Evolutionary conservation across 768 basidiomycete genomes (phyloP).

Genomic region (Hygrophorus russula): DNA sequence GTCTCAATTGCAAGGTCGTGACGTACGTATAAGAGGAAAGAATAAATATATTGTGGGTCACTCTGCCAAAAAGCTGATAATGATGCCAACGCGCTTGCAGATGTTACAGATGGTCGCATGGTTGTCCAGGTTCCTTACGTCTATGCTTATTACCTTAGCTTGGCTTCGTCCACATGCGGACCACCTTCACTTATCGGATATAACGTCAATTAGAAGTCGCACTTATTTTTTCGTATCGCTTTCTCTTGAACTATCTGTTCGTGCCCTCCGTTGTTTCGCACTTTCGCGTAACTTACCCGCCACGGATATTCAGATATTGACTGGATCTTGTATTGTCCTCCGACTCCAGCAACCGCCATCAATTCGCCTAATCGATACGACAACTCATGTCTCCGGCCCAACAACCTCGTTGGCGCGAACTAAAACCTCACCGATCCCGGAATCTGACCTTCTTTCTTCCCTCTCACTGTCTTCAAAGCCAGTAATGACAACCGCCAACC

Average conservation of each 20-base stretch:
- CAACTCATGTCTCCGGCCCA: constrained; percentile 20
- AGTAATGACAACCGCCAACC: constrained; percentile 28
- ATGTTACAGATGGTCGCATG: constrained; percentile 48
- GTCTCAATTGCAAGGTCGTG: constrained; percentile 60
- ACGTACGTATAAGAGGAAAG: constrained; percentile 58
- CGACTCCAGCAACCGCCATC: constrained; percentile 58
- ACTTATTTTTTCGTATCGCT: constrained; percentile 38
- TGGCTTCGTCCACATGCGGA: constrained; percentile 30
- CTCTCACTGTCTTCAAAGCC: constrained; percentile 60
- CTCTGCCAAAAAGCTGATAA: no score
- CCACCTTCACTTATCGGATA: constrained; percentile 22
- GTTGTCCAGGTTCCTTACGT: constrained; percentile 42
- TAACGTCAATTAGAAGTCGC: constrained; percentile 22
- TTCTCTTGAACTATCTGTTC: constrained; percentile 45
- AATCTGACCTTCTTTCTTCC: constrained; percentile 50
- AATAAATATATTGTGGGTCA: constrained; percentile 47
- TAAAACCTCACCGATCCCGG: constrained; percentile 13
- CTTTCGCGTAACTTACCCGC: constrained; percentile 1
- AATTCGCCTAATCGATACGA: constrained; percentile 58
- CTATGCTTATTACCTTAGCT: constrained; percentile 31
- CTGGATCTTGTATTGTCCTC: constrained; percentile 41
- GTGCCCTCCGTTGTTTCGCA: constrained; percentile 14
- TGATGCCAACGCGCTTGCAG: constrained; percentile 21
- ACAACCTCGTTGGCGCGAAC: constrained; percentile 10
- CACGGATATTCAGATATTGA: constrained; percentile 30